Percentiles rank a stretch among this genome's conserved stretches.
These are phyloP conservation scores for Trypanosoma congolense DNA, from an alignment of 208 protist species.

Conservation along the genomic window DNA sequence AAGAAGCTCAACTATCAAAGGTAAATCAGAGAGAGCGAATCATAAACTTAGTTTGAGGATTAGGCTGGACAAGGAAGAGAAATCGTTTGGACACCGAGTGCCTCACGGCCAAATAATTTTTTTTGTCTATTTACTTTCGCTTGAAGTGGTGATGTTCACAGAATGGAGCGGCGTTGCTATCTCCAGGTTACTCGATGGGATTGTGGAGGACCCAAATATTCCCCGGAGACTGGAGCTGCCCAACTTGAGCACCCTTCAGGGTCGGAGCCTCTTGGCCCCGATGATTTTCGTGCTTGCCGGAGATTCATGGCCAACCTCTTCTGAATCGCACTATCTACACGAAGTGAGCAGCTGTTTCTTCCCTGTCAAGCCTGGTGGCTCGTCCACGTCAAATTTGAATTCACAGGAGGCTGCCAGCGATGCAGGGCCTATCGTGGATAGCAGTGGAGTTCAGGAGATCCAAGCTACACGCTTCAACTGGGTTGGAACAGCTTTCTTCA, in stretches of 20 bases:
- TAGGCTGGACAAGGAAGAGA: too few species aligned
- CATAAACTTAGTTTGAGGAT: too few species aligned
- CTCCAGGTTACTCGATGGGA: slow-evolving; percentile 13
- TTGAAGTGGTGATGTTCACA: not conserved
- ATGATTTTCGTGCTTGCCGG: slow-evolving; percentile 25
- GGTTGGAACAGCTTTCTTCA: slow-evolving; percentile 35
- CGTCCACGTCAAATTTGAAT: not conserved
- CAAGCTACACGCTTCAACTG: slow-evolving; percentile 34
- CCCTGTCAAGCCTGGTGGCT: slow-evolving; percentile 1
- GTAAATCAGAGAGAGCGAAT: too few species aligned
- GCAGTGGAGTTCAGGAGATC: slow-evolving; percentile 3
- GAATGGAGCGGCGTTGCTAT: slow-evolving; percentile 8
- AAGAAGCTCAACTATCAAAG: too few species aligned
- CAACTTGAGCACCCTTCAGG: slow-evolving; percentile 9
- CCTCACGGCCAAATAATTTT: too few species aligned
- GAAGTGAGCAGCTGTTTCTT: slow-evolving; percentile 29
- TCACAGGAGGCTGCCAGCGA: not conserved
- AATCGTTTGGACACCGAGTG: too few species aligned
- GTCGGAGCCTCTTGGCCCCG: slow-evolving; percentile 8
- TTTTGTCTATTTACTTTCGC: not conserved
- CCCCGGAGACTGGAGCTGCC: slow-evolving; percentile 13
- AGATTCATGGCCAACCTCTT: slow-evolving; percentile 31
- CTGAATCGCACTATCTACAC: slow-evolving; percentile 35
- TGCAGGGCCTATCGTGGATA: not conserved
- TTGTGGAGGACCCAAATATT: slow-evolving; percentile 16